Conservation (phyloP, 1,284 basidiomycete species). For the Earliella scabrosa region DNA sequence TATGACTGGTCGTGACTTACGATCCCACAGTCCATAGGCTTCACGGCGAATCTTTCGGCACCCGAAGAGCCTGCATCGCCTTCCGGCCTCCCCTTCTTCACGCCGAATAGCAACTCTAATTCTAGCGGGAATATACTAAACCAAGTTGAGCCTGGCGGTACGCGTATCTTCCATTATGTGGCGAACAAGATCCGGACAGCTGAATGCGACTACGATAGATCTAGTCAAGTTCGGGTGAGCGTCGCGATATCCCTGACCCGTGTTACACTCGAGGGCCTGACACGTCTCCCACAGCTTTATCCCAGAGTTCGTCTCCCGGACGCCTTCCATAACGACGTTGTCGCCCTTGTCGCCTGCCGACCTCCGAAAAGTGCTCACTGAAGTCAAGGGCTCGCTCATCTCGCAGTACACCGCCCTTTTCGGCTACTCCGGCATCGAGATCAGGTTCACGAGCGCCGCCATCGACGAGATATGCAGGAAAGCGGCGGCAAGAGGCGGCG, state of each 20-base stretch:
- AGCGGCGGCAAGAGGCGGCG: constrained; percentile 82
- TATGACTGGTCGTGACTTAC: too few species aligned
- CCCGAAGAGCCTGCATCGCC: constrained; percentile 40
- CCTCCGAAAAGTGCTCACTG: constrained; percentile 87
- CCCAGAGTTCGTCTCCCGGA: constrained; percentile 91
- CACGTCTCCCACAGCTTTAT: constrained; percentile 66
- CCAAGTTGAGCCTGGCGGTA: constrained; percentile 70
- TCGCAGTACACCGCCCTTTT: constrained; percentile 90
- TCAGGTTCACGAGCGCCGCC: constrained; percentile 79
- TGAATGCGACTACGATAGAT: constrained; percentile 48
- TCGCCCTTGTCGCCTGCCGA: constrained; percentile 75
- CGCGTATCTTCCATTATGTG: constrained; percentile 12
- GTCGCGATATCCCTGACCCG: too few species aligned
- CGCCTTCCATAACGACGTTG: constrained; percentile 88
- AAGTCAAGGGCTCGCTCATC: constrained; percentile 88
- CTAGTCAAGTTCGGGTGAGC: constrained; percentile 84
- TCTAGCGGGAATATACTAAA: constrained; percentile 58
- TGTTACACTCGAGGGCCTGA: too few species aligned
- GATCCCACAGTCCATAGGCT: constrained; percentile 80
- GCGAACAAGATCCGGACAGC: not conserved
- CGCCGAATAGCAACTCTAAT: constrained; percentile 57
- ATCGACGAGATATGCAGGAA: constrained; percentile 79
- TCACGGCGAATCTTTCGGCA: constrained; percentile 69
- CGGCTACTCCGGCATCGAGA: constrained; percentile 79
- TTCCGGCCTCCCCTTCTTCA: constrained; percentile 68